Evolutionary conservation across 2,329 filamentous ascomycete genomes (phyloP).

Genomic region (Claviceps purpurea): DNA sequence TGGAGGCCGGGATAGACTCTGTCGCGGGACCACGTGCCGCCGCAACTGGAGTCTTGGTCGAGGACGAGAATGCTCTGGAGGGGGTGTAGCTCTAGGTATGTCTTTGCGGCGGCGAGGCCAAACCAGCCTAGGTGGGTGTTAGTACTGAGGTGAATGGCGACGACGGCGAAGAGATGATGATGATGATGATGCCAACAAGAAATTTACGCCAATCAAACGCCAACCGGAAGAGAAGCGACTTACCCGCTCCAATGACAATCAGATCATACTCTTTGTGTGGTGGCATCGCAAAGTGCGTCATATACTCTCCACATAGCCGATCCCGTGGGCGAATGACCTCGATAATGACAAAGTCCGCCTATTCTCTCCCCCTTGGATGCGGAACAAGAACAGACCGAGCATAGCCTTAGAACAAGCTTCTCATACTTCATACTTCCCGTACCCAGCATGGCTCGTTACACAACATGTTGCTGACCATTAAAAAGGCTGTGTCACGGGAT

Average conservation of each 20-base stretch:
- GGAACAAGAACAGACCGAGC: too few relatives aligned
- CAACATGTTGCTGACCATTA: too few relatives aligned
- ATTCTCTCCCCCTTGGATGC: too few relatives aligned
- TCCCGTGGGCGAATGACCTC: too few relatives aligned
- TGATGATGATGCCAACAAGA: not conserved
- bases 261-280: not conserved
- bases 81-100: constrained; percentile 36
- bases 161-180: too few relatives aligned
- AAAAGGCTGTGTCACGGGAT: too few relatives aligned
- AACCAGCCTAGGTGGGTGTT: constrained; percentile 25
- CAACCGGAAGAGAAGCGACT: not conserved
- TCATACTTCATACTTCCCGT: too few relatives aligned
- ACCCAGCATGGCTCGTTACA: too few relatives aligned
- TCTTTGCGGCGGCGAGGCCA: constrained; percentile 39
- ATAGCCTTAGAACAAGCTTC: too few relatives aligned
- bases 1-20: constrained; percentile 47
- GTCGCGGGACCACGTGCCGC: constrained; percentile 47
- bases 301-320: not conserved
- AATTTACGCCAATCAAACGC: too few relatives aligned
- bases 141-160: too few relatives aligned
- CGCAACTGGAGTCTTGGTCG: constrained; percentile 35
- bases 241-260: not conserved
- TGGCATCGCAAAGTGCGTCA: not conserved
- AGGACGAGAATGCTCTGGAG: constrained; percentile 32
- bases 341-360: too few relatives aligned